These are phyloP conservation scores for Gomphus bonarii DNA, from an alignment of 1,284 basidiomycete genomes.

Conservation along the genomic window DNA sequence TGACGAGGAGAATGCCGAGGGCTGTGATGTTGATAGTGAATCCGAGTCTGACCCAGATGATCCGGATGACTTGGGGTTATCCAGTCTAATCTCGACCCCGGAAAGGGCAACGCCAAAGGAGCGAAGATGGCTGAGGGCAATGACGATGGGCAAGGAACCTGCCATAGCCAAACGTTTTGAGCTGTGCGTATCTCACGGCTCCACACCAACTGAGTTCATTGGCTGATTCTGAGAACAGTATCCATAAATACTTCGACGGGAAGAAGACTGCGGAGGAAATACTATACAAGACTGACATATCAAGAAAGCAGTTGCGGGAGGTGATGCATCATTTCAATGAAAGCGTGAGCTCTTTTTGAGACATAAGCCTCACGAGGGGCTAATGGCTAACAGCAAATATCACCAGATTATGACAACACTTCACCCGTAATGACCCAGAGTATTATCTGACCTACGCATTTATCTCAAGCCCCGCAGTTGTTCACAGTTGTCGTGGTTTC, in stretches of 20 bases:
- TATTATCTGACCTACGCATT: not conserved
- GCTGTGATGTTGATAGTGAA: slow-evolving; percentile 19
- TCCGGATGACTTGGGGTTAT: slow-evolving; percentile 33
- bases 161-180: slow-evolving; percentile 54
- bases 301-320: slow-evolving; percentile 64
- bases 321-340: slow-evolving; percentile 72
- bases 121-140: slow-evolving; percentile 70
- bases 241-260: slow-evolving; percentile 76
- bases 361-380: not conserved
- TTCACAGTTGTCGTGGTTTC: not conserved
- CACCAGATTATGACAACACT: slow-evolving; percentile 5
- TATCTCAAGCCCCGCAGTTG: too few relatives aligned
- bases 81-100: slow-evolving; percentile 75
- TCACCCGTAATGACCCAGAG: not conserved
- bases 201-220: too few relatives aligned
- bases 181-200: slow-evolving; percentile 35
- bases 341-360: slow-evolving; percentile 38
- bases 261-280: slow-evolving; percentile 76
- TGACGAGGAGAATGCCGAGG: slow-evolving; percentile 11
- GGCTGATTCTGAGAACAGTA: slow-evolving; percentile 30
- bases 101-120: slow-evolving; percentile 68
- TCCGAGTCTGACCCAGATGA: slow-evolving; percentile 36
- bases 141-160: slow-evolving; percentile 70
- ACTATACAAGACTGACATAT: slow-evolving; percentile 63
- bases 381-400: not conserved